Evolutionary conservation across 148 eudicot species (phyloP).

Genomic region (Amaranthus cruentus): DNA sequence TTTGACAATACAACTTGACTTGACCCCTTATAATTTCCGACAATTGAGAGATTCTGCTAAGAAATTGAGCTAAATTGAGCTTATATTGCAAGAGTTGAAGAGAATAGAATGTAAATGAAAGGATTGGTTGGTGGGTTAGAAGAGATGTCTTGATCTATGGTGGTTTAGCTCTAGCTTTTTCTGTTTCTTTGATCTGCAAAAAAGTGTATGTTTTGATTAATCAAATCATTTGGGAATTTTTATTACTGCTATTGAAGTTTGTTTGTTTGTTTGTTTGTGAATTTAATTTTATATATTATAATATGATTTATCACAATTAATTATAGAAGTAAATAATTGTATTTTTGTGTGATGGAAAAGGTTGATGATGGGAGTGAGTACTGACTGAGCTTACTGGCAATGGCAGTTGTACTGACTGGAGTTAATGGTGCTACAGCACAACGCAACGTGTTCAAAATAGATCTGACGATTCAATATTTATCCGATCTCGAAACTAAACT

Average conservation of each 20-base stretch:
- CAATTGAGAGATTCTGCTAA: not conserved
- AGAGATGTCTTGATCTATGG: conserved; percentile 24
- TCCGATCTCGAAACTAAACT: too few species aligned
- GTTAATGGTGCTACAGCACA: not conserved
- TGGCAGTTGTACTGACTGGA: conserved; percentile 3
- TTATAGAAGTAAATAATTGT: too few species aligned
- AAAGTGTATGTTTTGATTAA: not conserved
- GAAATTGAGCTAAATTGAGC: not conserved
- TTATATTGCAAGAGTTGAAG: conserved; percentile 19
- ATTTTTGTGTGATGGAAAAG: not conserved
- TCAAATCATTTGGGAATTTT: conserved; percentile 1
- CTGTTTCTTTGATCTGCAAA: conserved; percentile 20
- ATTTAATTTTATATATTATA: too few species aligned
- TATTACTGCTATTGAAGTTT: too few species aligned
- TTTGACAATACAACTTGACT: not conserved
- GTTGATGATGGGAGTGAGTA: not conserved
- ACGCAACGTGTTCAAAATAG: too few species aligned
- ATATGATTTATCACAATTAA: too few species aligned
- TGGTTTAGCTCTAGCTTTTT: conserved; percentile 14
- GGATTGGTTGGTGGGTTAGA: conserved; percentile 24
- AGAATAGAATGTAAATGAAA: not conserved
- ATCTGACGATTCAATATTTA: too few species aligned
- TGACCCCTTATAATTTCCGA: conserved; percentile 23
- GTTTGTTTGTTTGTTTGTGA: too few species aligned
- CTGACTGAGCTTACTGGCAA: conserved; percentile 6